These are phyloP conservation scores for Boletus patriciae DNA, from an alignment of 768 basidiomycete genomes.

Conservation along the genomic window DNA sequence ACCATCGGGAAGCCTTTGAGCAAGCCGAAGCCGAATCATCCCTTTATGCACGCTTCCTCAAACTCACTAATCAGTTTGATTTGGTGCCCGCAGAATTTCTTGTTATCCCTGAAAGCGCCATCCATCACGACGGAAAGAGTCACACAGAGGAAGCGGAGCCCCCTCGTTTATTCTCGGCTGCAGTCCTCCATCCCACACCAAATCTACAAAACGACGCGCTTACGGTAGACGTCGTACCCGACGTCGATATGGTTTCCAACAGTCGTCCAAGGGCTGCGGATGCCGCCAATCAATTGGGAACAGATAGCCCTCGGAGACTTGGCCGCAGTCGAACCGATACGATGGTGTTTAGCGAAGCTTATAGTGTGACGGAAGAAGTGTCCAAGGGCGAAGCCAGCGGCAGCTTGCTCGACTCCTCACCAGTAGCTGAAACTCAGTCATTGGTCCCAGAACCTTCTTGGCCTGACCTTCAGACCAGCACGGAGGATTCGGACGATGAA, in stretches of 20 bases:
- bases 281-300: conserved; percentile 13
- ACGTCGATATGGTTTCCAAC: conserved; percentile 7
- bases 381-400: conserved; percentile 20
- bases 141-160: conserved; percentile 37
- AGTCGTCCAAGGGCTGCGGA: conserved; percentile 25
- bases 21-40: conserved; percentile 90
- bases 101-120: conserved; percentile 61
- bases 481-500: conserved; percentile 26
- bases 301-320: conserved; percentile 44
- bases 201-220: conserved; percentile 12
- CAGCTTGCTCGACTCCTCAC: conserved; percentile 14
- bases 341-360: conserved; percentile 62
- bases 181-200: conserved; percentile 37
- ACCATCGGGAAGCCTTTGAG: conserved; percentile 89
- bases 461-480: conserved; percentile 9
- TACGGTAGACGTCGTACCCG: conserved; percentile 7
- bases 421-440: conserved; percentile 12
- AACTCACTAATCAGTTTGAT: conserved; percentile 75
- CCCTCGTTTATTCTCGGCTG: conserved; percentile 42
- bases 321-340: conserved; percentile 69
- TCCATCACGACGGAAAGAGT: conserved; percentile 29
- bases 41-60: conserved; percentile 86
- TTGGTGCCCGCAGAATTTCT: conserved; percentile 83
- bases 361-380: conserved; percentile 40
- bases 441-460: conserved; percentile 7